Evolutionary conservation across 768 basidiomycete genomes (phyloP).

Genomic region (Termitomyces sp.): DNA sequence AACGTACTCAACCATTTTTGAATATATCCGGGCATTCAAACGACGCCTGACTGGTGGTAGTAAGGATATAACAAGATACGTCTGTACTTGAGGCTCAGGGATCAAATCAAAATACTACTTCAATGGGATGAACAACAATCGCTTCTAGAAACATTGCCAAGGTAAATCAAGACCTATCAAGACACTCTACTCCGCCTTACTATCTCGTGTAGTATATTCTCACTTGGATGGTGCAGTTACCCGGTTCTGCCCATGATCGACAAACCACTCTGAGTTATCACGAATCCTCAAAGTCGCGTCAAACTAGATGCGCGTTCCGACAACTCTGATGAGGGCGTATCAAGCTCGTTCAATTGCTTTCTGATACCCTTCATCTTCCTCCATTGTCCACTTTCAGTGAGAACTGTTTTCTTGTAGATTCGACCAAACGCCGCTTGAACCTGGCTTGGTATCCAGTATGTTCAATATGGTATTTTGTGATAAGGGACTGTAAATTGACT

Average conservation of each 20-base stretch:
- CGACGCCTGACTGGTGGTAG: background rate
- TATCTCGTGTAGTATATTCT: background rate
- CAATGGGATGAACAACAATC: background rate
- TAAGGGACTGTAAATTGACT: no score
- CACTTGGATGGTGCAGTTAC: background rate
- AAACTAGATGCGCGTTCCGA: background rate
- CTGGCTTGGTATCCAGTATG: constrained; percentile 38
- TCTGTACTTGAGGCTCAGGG: background rate
- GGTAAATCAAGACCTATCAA: background rate
- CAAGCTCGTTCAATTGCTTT: background rate
- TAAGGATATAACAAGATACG: no score
- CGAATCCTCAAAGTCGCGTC: background rate
- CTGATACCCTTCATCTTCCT: background rate
- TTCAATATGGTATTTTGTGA: background rate
- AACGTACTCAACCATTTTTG: background rate
- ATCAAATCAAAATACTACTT: background rate
- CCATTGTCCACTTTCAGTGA: background rate
- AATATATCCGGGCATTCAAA: background rate
- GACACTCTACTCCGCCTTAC: background rate
- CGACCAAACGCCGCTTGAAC: constrained; percentile 39
- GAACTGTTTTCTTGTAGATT: constrained; percentile 26
- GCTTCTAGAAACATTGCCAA: background rate
- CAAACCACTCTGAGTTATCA: background rate
- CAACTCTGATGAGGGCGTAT: background rate
- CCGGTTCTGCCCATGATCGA: background rate